Conservation (phyloP, 2,329 filamentous ascomycete genomes). For the Emmonsiellopsis sp. region DNA sequence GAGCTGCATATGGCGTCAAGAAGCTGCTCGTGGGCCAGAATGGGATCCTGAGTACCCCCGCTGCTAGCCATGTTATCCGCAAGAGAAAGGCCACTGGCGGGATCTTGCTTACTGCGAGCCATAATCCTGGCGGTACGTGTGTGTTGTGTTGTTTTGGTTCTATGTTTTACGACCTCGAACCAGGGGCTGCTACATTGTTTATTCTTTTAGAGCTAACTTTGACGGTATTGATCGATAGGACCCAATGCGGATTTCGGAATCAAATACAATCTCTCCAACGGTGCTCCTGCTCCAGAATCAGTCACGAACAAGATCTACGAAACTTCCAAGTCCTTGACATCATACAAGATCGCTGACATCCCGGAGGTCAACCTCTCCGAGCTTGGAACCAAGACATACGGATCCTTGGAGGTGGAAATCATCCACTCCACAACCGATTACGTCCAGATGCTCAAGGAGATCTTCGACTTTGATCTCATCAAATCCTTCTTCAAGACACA, state of each 20-base stretch:
- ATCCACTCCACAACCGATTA: constrained; percentile 92
- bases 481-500: constrained; percentile 83
- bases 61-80: constrained; percentile 90
- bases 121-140: constrained; percentile 86
- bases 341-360: constrained; percentile 86
- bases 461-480: constrained; percentile 96
- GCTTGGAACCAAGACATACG: constrained; percentile 77
- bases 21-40: constrained; percentile 95
- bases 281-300: constrained; percentile 87
- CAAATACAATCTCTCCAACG: constrained; percentile 98
- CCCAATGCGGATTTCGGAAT: constrained; percentile 95
- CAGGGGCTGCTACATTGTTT: background rate
- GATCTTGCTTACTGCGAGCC: constrained; percentile 91
- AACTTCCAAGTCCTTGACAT: constrained; percentile 76
- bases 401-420: constrained; percentile 83
- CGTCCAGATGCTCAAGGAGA: constrained; percentile 89
- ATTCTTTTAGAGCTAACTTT: background rate
- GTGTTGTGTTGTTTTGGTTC: background rate
- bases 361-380: constrained; percentile 75
- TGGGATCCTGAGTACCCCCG: constrained; percentile 93
- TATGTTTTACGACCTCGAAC: background rate
- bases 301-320: constrained; percentile 98
- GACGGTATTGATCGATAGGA: constrained; percentile 41
- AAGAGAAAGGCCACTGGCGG: constrained; percentile 92
- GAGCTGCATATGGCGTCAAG: constrained; percentile 95